Percentiles rank a stretch among this genome's conserved stretches.
phyloP scores from a whole-genome alignment of 2,329 filamentous ascomycete genomes.

The Fragosphaeria purpurea region DNA sequence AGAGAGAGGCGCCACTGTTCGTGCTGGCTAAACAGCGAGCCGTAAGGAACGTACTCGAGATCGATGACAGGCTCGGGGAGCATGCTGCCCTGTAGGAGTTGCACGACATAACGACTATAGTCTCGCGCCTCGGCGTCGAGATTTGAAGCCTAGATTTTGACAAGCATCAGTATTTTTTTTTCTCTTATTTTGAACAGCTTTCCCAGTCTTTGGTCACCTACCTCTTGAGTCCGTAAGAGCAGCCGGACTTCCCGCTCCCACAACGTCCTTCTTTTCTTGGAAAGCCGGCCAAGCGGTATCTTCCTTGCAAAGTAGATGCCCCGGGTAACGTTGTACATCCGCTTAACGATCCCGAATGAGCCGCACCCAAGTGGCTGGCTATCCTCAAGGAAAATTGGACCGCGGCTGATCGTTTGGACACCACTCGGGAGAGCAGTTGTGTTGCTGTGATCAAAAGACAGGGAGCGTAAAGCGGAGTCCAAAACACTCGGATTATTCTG shows the following conservation, averaged over 20 bases:
- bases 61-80: not conserved
- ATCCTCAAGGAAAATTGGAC: not conserved
- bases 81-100: not conserved
- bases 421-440: not conserved
- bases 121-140: not conserved
- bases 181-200: no score
- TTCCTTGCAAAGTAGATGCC: not conserved
- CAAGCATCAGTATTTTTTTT: no score
- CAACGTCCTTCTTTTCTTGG: not conserved
- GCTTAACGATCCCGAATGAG: not conserved
- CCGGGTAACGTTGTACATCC: not conserved
- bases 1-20: not conserved
- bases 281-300: not conserved
- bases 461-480: not conserved
- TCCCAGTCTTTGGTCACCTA: not conserved
- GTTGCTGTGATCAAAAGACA: not conserved
- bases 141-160: no score
- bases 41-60: not conserved
- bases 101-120: not conserved
- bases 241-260: not conserved
- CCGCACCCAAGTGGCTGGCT: not conserved
- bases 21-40: not conserved
- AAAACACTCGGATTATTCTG: not conserved
- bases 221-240: not conserved
- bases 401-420: not conserved